Evolutionary conservation across 345 rosid species (phyloP).

Genomic region (Eucalyptus leucophloia): DNA sequence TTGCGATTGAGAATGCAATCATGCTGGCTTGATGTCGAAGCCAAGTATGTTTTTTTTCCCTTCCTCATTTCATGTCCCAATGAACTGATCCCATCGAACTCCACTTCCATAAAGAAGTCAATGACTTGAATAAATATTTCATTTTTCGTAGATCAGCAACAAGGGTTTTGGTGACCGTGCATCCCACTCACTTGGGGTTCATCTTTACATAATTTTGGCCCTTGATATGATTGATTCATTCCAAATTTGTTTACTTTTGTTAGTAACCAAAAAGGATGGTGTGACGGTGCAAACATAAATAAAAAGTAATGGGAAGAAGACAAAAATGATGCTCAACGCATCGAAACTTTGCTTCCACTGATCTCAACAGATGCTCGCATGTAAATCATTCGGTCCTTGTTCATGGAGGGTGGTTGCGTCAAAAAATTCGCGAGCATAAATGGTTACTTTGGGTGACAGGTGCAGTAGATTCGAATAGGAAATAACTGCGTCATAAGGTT

Average conservation of each 20-base stretch:
- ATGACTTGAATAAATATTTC: neutral
- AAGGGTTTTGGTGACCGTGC: neutral
- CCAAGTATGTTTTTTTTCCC: neutral
- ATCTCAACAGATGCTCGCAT: no score
- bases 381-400: neutral
- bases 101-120: neutral
- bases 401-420: neutral
- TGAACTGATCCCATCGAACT: neutral
- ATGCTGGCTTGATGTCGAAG: slow-evolving; percentile 14
- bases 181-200: neutral
- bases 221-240: neutral
- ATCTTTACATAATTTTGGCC: neutral
- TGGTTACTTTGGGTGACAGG: neutral
- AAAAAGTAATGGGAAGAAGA: neutral
- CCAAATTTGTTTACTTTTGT: neutral
- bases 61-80: neutral
- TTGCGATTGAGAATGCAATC: neutral
- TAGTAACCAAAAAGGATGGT: neutral
- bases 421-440: neutral
- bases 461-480: neutral
- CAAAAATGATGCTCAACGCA: neutral
- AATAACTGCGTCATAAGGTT: neutral
- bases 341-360: neutral
- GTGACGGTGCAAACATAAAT: neutral
- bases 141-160: neutral